phyloP scores from a whole-genome alignment of 1,284 basidiomycete species.

The Pascua guehoae region DNA sequence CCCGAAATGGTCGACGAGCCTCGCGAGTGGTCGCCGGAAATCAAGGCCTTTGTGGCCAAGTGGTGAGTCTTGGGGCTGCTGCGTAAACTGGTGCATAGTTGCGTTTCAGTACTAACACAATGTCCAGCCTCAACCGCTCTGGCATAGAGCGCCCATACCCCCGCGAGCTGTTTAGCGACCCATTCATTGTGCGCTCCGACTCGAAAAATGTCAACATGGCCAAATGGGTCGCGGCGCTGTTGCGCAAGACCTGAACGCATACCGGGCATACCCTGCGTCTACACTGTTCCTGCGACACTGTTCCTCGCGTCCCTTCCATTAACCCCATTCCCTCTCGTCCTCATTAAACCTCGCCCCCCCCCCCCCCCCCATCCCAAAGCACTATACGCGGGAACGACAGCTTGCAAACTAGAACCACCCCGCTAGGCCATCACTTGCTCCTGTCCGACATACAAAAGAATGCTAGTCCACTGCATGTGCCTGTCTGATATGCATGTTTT shows the following conservation, averaged over 20 bases:
- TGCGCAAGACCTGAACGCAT: neutral
- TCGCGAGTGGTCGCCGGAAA: constrained; percentile 68
- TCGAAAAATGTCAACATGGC: constrained; percentile 81
- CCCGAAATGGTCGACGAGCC: constrained; percentile 63
- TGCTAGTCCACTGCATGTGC: constrained; percentile 1
- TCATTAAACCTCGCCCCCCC: no score
- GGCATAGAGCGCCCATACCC: constrained; percentile 72
- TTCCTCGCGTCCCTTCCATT: neutral
- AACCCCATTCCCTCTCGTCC: neutral
- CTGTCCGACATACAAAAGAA: neutral
- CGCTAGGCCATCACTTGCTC: neutral
- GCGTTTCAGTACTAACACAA: neutral
- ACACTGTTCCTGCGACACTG: neutral
- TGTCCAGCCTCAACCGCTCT: constrained; percentile 35
- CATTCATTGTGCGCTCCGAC: constrained; percentile 77
- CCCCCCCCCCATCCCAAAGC: no score
- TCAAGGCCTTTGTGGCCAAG: constrained; percentile 88
- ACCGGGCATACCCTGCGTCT: no score
- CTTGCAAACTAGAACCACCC: neutral
- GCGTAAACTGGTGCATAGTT: no score
- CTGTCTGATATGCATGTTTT: constrained; percentile 3
- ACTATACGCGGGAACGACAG: no score
- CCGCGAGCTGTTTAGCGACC: constrained; percentile 76
- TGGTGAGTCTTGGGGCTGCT: constrained; percentile 71
- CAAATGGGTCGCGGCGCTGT: constrained; percentile 84